phyloP scores from a whole-genome alignment of 352 stramenopile species.

The Plasmopara muralis region DNA sequence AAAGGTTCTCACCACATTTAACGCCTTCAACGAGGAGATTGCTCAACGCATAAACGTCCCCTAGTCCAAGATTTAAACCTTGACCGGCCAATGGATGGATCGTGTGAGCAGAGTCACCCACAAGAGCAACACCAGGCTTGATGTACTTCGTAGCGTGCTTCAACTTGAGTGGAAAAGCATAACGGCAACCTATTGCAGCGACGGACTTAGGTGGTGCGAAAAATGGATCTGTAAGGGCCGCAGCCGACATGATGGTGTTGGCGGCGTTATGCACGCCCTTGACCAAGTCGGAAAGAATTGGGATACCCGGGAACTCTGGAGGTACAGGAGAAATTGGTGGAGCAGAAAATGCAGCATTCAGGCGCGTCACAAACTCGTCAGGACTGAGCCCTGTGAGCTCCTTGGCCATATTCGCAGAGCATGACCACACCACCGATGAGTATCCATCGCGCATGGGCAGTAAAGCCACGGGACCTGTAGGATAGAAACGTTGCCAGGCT shows the following conservation, averaged over 20 bases:
- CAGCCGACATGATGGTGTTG: conserved; percentile 69
- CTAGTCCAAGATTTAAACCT: conserved; percentile 92
- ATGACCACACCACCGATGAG: conserved; percentile 90
- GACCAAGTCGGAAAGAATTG: conserved; percentile 68
- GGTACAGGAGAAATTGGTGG: conserved; percentile 40
- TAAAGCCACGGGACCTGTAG: conserved; percentile 80
- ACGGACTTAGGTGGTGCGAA: conserved; percentile 61
- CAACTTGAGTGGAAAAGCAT: conserved; percentile 87
- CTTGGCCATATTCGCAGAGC: conserved; percentile 69
- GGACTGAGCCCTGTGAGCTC: conserved; percentile 63
- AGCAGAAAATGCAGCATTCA: conserved; percentile 74
- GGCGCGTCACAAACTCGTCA: conserved; percentile 69
- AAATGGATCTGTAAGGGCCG: conserved; percentile 69
- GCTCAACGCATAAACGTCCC: conserved; percentile 81
- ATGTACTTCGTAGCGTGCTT: conserved; percentile 85
- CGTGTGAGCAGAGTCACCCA: conserved; percentile 94
- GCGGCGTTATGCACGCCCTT: conserved; percentile 69
- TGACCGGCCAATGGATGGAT: conserved; percentile 95
- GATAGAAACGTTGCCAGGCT: conserved; percentile 90
- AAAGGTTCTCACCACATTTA: conserved; percentile 71
- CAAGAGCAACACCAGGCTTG: conserved; percentile 80
- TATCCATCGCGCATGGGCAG: conserved; percentile 87
- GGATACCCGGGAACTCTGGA: conserved; percentile 69
- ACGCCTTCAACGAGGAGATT: conserved; percentile 70
- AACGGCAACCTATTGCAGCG: conserved; percentile 60